Base-by-base conservation (phyloP, 2,329 filamentous ascomycete species). In the Septoria linicola region DNA sequence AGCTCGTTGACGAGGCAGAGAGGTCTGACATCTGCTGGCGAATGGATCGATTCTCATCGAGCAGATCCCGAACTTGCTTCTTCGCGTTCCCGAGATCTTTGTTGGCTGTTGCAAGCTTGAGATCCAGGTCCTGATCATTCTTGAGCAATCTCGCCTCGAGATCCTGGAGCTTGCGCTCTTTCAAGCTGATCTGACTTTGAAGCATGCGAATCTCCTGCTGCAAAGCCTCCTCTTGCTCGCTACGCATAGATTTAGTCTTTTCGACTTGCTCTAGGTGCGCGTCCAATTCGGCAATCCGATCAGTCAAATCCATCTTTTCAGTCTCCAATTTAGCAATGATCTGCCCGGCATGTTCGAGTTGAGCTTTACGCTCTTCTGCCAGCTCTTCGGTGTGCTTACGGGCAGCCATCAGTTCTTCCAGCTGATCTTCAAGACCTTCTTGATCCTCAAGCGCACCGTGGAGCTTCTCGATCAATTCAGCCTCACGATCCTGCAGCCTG, bases 391-490 rank as follows among this genome's bases (percentile, higher is more conserved):
- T 87, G 47, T 83, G 85, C 71, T 91, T 95, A 72, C 96, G 96
- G 8, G 90, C 89, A 41, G 86, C 84, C 59, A 99, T 82, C 3
- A 99, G 77, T 52, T 86, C 85, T 66, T 99, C 93, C 2, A 99
- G 78, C 67, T 99, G 90, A 57, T 95, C 90, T 70, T 99, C 93
- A 1, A 99, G 80, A 47, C 85, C 85, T 66, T 97, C 92, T 68
- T 97, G 92, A 62, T 99, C 95, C 17, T 95, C 88, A 53, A 97
- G 83, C 23, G 92, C 92, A 32, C 88, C 92, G 31, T 89, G 82
- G 21, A 99, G 80, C 73, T 97, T 96, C 65, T 99, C 95, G 45
- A 86, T 88, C 3, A 99, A 80, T 67, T 99, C 92, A 8, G 84
- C 80, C 71, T 99, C 93, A n/a, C 93, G 87, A 46, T 85, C 76